phyloP scores from a whole-genome alignment of 495 filamentous ascomycete genomes.

The Trichodelitschia bisporula region DNA sequence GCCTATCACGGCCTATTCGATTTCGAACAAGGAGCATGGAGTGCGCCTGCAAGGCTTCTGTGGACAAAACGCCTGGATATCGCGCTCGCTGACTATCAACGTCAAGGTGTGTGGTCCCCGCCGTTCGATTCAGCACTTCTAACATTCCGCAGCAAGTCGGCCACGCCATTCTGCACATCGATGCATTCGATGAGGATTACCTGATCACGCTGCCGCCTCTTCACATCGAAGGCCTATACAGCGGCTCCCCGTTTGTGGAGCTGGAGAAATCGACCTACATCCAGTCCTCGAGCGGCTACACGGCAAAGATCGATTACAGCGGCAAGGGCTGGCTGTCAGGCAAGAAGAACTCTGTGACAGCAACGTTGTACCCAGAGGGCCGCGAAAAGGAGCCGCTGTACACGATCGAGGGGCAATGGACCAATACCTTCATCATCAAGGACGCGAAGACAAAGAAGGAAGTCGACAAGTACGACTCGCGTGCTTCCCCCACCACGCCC shows the following conservation, averaged over 20 bases:
- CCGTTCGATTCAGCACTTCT: not conserved
- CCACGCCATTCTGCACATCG: slow-evolving; percentile 64
- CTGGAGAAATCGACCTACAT: slow-evolving; percentile 66
- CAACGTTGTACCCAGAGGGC: slow-evolving; percentile 29
- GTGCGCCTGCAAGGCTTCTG: slow-evolving; percentile 86
- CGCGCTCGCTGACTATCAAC: slow-evolving; percentile 76
- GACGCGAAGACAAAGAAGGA: slow-evolving; percentile 42
- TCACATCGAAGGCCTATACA: slow-evolving; percentile 85
- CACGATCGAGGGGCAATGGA: slow-evolving; percentile 81
- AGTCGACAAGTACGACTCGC: slow-evolving; percentile 45
- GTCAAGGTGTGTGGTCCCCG: slow-evolving; percentile 31
- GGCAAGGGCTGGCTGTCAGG: slow-evolving; percentile 85
- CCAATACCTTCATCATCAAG: slow-evolving; percentile 55
- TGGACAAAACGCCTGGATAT: slow-evolving; percentile 92
- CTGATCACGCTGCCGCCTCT: slow-evolving; percentile 80
- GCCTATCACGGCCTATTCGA: slow-evolving; percentile 86
- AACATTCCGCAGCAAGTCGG: slow-evolving; percentile 42
- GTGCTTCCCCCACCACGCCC: slow-evolving; percentile 31
- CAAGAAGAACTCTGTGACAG: slow-evolving; percentile 82
- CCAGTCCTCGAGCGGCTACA: slow-evolving; percentile 60
- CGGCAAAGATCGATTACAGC: slow-evolving; percentile 78
- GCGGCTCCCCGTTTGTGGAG: slow-evolving; percentile 76
- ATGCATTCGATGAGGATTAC: slow-evolving; percentile 46
- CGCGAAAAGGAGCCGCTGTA: slow-evolving; percentile 24
- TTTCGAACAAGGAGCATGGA: slow-evolving; percentile 62